Evolutionary conservation across 2,329 filamentous ascomycete species (phyloP).

Genomic region (Colletotrichum acutatum): DNA sequence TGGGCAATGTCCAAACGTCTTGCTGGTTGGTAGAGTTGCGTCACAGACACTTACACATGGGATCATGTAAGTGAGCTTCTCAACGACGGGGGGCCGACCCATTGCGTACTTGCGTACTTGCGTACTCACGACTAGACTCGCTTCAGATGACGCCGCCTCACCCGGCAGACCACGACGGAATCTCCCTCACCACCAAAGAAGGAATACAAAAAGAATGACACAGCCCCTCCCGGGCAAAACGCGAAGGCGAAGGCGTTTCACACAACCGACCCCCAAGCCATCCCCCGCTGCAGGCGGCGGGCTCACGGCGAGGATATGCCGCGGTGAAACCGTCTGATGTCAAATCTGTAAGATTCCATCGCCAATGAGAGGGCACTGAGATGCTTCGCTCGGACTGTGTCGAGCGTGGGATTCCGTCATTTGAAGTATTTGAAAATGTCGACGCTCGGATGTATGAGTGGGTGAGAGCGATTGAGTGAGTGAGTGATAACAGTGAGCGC

Average conservation of each 20-base stretch:
- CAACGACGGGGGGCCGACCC: neutral
- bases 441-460: neutral
- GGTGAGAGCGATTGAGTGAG: neutral
- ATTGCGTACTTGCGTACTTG: slow-evolving; percentile 14
- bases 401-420: neutral
- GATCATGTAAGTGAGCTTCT: neutral
- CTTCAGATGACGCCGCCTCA: neutral
- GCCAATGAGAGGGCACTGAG: neutral
- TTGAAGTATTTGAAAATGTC: neutral
- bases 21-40: neutral
- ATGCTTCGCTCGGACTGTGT: neutral
- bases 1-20: neutral
- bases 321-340: slow-evolving; percentile 33
- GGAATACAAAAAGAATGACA: neutral
- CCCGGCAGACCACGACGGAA: neutral
- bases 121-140: neutral
- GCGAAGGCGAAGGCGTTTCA: slow-evolving; percentile 28
- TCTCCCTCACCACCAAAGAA: neutral
- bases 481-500: neutral
- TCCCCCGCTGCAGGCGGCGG: slow-evolving; percentile 15
- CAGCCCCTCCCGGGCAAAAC: neutral
- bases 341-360: neutral
- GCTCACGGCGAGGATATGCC: slow-evolving; percentile 5
- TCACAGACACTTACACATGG: neutral
- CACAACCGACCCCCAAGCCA: neutral